A percentile compares a stretch with the other conserved stretches of the same genome.
Evolutionary conservation across 1,139 yeast genomes (phyloP).

Genomic region (Zygoascus meyerae): DNA sequence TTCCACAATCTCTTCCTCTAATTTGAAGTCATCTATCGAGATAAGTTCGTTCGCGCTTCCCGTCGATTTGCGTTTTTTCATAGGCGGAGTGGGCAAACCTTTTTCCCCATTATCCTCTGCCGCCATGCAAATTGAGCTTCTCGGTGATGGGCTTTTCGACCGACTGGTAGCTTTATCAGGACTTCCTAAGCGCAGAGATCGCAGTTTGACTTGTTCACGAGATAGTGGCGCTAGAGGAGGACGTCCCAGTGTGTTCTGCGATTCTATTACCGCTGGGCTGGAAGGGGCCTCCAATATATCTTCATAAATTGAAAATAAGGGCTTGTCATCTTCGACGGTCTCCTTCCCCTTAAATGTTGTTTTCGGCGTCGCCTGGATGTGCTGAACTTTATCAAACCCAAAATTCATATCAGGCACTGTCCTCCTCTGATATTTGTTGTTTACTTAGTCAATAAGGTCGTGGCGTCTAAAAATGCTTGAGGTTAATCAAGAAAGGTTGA

Average conservation of each 20-base stretch:
- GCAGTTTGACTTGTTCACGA: slow-evolving; percentile 7
- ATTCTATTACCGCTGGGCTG: too few relatives aligned
- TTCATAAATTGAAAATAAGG: slow-evolving; percentile 7
- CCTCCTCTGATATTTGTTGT: background rate
- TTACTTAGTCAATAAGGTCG: background rate
- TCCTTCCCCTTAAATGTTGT: background rate
- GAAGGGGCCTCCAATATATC: slow-evolving; percentile 1
- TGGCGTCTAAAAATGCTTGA: background rate
- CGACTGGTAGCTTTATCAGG: background rate
- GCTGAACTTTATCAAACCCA: slow-evolving; percentile 8
- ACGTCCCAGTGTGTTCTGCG: background rate
- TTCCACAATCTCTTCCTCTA: slow-evolving; percentile 4
- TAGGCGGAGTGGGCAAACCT: background rate
- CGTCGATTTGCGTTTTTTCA: background rate
- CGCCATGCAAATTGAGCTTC: slow-evolving; percentile 3
- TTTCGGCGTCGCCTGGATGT: too few relatives aligned
- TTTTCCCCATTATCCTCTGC: slow-evolving; percentile 2
- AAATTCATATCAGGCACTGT: background rate
- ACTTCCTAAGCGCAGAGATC: slow-evolving; percentile 3
- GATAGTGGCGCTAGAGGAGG: slow-evolving; percentile 2
- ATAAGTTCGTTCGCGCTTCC: slow-evolving; percentile 1
- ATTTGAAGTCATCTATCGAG: slow-evolving; percentile 1
- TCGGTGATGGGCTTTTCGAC: slow-evolving; percentile 9
- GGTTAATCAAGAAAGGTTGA: too few relatives aligned
- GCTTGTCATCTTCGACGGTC: background rate